Percentiles rank a stretch among this genome's conserved stretches.
These are phyloP conservation scores for Starmerella geochares DNA, from an alignment of 805 yeast species.

Conservation along the genomic window DNA sequence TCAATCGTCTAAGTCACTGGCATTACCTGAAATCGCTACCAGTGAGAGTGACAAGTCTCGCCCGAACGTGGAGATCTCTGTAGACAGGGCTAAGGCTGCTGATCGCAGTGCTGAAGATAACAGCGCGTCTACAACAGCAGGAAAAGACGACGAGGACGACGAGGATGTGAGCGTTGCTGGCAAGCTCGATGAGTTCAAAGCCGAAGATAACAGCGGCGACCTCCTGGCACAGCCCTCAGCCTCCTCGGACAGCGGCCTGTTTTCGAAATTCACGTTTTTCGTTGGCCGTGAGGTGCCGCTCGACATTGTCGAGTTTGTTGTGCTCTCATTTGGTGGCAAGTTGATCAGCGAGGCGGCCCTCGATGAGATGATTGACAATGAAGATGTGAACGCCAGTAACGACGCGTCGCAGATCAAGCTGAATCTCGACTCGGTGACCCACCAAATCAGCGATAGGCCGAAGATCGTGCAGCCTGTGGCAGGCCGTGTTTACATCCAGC, in stretches of 20 bases:
- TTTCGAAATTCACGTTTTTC: slow-evolving; percentile 66
- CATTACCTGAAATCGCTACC: slow-evolving; percentile 23
- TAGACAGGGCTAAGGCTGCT: slow-evolving; percentile 41
- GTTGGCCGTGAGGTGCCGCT: slow-evolving; percentile 93
- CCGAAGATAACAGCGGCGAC: slow-evolving; percentile 45
- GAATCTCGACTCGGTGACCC: slow-evolving; percentile 66
- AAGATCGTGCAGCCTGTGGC: slow-evolving; percentile 62
- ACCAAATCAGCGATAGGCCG: slow-evolving; percentile 92
- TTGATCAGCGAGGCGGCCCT: slow-evolving; percentile 77
- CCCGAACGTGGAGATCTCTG: slow-evolving; percentile 11
- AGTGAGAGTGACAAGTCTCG: slow-evolving; percentile 15
- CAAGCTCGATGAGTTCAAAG: slow-evolving; percentile 61
- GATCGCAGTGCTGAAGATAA: slow-evolving; percentile 30
- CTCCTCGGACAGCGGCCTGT: slow-evolving; percentile 34
- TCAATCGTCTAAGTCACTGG: slow-evolving; percentile 13
- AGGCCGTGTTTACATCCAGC: slow-evolving; percentile 90
- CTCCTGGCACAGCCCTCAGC: slow-evolving; percentile 52
- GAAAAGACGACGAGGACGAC: slow-evolving; percentile 27
- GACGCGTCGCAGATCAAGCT: slow-evolving; percentile 33
- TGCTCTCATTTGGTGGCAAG: slow-evolving; percentile 76
- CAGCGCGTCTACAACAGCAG: slow-evolving; percentile 26
- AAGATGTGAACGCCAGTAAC: slow-evolving; percentile 39
- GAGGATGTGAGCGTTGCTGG: slow-evolving; percentile 35
- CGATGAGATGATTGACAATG: slow-evolving; percentile 52
- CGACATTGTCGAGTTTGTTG: slow-evolving; percentile 79